Evolutionary conservation across 1,139 yeast genomes (phyloP).

Genomic region (Entelexis sorbosivorans): DNA sequence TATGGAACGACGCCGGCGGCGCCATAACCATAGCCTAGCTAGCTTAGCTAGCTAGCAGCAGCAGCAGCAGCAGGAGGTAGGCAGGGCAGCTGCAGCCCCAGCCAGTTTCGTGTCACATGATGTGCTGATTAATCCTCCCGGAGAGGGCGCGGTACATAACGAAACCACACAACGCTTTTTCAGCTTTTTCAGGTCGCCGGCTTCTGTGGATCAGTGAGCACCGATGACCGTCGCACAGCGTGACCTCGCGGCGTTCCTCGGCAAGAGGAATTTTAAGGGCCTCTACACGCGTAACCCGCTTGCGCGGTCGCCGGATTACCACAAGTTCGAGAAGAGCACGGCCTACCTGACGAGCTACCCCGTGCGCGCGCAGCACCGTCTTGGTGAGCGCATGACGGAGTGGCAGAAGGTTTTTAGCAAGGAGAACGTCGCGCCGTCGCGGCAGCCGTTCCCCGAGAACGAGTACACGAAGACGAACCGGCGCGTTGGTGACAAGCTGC

Average conservation of each 20-base stretch:
- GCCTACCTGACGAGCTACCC: slow-evolving; percentile 50
- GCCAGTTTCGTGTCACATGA: neutral
- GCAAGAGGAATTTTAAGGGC: slow-evolving; percentile 76
- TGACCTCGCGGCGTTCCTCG: slow-evolving; percentile 41
- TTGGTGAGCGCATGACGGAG: slow-evolving; percentile 18
- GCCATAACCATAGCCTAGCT: too few species aligned
- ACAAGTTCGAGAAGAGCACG: slow-evolving; percentile 60
- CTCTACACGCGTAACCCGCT: slow-evolving; percentile 71
- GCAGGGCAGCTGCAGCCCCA: too few species aligned
- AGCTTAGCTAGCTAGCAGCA: too few species aligned
- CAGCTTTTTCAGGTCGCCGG: slow-evolving; percentile 2
- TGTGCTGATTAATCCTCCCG: neutral
- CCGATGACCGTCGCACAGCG: slow-evolving; percentile 22
- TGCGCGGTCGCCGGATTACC: slow-evolving; percentile 59
- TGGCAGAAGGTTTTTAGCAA: slow-evolving; percentile 22
- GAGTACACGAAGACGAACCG: slow-evolving; percentile 56
- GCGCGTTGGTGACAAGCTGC: slow-evolving; percentile 48
- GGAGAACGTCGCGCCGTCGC: slow-evolving; percentile 14
- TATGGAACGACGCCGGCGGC: too few species aligned
- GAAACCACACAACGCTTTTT: neutral
- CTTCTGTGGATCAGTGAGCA: neutral
- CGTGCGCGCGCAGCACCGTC: slow-evolving; percentile 29
- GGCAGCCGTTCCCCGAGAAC: slow-evolving; percentile 70
- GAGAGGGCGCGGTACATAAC: neutral
- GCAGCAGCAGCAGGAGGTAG: too few species aligned